Conservation (phyloP, 2,329 filamentous ascomycete species). For the Pseudogymnoascus verrucosus region DNA sequence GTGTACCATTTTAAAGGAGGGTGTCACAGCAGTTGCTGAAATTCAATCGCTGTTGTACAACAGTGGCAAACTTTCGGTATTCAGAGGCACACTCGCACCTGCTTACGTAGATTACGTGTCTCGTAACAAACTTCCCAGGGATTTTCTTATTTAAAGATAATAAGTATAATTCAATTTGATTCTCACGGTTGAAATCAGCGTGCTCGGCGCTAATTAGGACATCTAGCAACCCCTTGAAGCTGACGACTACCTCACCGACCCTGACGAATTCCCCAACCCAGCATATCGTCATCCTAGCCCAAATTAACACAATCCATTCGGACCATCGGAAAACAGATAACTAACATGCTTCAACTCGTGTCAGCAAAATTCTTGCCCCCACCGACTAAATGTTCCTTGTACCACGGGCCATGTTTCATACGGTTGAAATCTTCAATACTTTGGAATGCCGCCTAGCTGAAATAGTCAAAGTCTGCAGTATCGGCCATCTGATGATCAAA, state of each 20-base stretch:
- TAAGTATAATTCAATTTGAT: background rate
- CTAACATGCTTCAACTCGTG: conserved; percentile 30
- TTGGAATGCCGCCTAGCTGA: conserved; percentile 40
- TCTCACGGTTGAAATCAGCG: background rate
- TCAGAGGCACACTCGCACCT: background rate
- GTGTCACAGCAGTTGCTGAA: background rate
- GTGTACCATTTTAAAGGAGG: background rate
- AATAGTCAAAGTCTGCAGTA: conserved; percentile 39
- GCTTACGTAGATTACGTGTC: background rate
- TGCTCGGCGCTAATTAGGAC: background rate
- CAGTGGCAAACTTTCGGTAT: background rate
- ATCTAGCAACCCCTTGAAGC: background rate
- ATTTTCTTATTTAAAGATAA: background rate
- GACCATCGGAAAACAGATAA: background rate
- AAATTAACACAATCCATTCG: background rate
- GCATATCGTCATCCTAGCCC: background rate
- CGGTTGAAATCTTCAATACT: conserved; percentile 37
- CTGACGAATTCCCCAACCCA: background rate
- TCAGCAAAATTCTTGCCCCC: conserved; percentile 43
- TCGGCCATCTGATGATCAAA: conserved; percentile 39
- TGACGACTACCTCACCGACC: background rate
- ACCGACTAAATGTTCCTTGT: conserved; percentile 27
- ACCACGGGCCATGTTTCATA: conserved; percentile 42
- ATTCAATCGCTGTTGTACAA: background rate
- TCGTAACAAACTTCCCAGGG: background rate